These are phyloP conservation scores for Wickerhamomyces sp. DNA, from an alignment of 1,139 yeast species.

Conservation along the genomic window DNA sequence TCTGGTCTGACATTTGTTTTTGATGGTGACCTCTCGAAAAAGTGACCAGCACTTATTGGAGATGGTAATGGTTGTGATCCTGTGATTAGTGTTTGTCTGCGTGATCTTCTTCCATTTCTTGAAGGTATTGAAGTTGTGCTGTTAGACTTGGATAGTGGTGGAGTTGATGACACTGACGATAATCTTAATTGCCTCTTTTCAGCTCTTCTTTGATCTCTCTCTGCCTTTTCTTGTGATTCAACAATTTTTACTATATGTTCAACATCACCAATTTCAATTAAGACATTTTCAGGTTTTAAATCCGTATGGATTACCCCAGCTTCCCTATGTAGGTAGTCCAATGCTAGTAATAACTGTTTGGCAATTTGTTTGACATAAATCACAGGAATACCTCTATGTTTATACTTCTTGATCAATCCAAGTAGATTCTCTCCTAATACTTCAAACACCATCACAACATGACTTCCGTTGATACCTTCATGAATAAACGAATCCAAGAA, in stretches of 20 bases:
- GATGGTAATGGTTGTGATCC: constrained; percentile 87
- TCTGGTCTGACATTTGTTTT: constrained; percentile 9
- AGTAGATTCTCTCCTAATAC: constrained; percentile 74
- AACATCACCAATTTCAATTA: constrained; percentile 70
- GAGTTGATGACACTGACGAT: constrained; percentile 11
- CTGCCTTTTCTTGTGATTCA: constrained; percentile 47
- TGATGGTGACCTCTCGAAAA: constrained; percentile 24
- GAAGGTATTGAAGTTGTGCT: constrained; percentile 19
- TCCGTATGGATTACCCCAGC: constrained; percentile 81
- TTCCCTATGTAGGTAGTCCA: constrained; percentile 66
- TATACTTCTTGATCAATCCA: constrained; percentile 56
- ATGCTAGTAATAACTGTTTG: constrained; percentile 58
- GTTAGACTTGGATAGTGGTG: constrained; percentile 10
- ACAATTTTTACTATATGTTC: constrained; percentile 59
- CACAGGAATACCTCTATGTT: constrained; percentile 66
- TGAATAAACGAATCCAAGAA: constrained; percentile 64
- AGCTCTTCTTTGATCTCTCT: constrained; percentile 35
- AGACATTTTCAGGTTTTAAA: constrained; percentile 71
- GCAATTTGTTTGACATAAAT: constrained; percentile 71
- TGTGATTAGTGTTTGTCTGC: constrained; percentile 74
- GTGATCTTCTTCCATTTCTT: constrained; percentile 42
- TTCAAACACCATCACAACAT: constrained; percentile 77
- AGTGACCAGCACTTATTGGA: constrained; percentile 49
- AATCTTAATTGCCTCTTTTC: constrained; percentile 29
- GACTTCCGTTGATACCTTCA: constrained; percentile 70